Evolutionary conservation across 148 eudicot species (phyloP), one percentile per base, ranked within the genome.

Genomic region (Amaranthus hypochondriacus): DNA sequence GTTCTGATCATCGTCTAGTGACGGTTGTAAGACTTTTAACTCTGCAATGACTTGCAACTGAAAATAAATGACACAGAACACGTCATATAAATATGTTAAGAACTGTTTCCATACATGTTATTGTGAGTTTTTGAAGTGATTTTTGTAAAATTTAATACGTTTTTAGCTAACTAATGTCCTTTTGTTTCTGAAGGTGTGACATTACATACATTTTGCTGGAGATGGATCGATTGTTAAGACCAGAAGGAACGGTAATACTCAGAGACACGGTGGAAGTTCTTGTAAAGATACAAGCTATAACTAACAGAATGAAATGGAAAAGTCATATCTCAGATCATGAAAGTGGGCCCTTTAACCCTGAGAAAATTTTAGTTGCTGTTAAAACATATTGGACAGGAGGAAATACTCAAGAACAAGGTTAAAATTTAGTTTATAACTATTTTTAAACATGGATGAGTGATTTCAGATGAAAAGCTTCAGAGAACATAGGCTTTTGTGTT

Each of bases 361-460:
- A 90, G 81, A 90, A 90, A 71, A 84, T 94, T 70, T 92, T 92
- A 49, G 76, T 94, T 56, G 86, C 92, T 43, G 81, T 77, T 6
- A 93, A 93, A 83, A 80, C 62, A n/a, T 93, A 90, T 10, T 93
- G 98, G 98, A 87, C 96, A 44, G 90, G 80, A 74, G 84, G 83
- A 80, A 57, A 73, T 71, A 75, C 81, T 50, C 78, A 80, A 53
- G 66, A 62, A 42, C 69, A 76, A 39, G 15, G 52, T 39, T 65
- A 65, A 66, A 66, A 6, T 48, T 48, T 66, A 0, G 55, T 48
- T 66, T 12, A 3, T n/a, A 48, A 66, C 48, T 39, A 48, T 48
- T 6, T 47, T 48, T 3, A 48, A 2, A 3, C 9, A 6, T 1
- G n/a, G 11, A 54, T 28, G 13, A 47, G 46, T 65, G 52, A 18